These are phyloP conservation scores for Pythium sp. DNA, from an alignment of 352 stramenopile species.

Conservation along the genomic window DNA sequence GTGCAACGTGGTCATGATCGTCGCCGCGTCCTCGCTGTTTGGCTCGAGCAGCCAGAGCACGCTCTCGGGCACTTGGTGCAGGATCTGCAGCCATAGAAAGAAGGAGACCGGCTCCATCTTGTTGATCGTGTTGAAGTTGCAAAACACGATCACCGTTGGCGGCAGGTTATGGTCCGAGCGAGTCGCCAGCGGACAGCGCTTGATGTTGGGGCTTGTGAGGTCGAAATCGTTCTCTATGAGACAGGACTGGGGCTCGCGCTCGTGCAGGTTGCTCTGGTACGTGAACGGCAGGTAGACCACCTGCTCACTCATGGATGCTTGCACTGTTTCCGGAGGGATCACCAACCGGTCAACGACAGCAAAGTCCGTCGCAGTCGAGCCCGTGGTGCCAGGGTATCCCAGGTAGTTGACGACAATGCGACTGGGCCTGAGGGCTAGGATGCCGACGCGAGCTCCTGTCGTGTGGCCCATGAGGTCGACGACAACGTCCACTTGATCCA, in stretches of 20 bases:
- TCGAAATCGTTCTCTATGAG: background rate
- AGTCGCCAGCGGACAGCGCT: slow-evolving; percentile 20
- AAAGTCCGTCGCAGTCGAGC: slow-evolving; percentile 72
- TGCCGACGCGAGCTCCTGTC: slow-evolving; percentile 65
- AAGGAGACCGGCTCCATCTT: slow-evolving; percentile 93
- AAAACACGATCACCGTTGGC: slow-evolving; percentile 55
- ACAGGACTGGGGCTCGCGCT: slow-evolving; percentile 19
- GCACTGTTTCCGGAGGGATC: slow-evolving; percentile 49
- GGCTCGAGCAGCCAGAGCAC: slow-evolving; percentile 87
- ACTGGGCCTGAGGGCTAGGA: slow-evolving; percentile 56
- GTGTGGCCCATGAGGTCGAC: slow-evolving; percentile 93
- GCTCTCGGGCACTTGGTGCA: slow-evolving; percentile 76
- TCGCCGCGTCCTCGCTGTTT: slow-evolving; percentile 16
- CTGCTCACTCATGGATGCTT: slow-evolving; percentile 64
- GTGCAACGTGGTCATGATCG: slow-evolving; percentile 40
- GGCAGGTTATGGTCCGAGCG: slow-evolving; percentile 32
- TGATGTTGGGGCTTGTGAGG: background rate
- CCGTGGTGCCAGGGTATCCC: slow-evolving; percentile 88
- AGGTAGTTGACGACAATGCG: slow-evolving; percentile 87
- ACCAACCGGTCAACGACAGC: slow-evolving; percentile 70
- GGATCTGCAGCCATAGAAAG: slow-evolving; percentile 83
- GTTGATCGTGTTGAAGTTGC: slow-evolving; percentile 93
- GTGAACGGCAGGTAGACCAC: slow-evolving; percentile 86
- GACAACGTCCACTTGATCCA: slow-evolving; percentile 75
- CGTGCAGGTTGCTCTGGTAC: slow-evolving; percentile 91